Base-by-base conservation (phyloP, 768 basidiomycete genomes). In the Russula ochroleuca region DNA sequence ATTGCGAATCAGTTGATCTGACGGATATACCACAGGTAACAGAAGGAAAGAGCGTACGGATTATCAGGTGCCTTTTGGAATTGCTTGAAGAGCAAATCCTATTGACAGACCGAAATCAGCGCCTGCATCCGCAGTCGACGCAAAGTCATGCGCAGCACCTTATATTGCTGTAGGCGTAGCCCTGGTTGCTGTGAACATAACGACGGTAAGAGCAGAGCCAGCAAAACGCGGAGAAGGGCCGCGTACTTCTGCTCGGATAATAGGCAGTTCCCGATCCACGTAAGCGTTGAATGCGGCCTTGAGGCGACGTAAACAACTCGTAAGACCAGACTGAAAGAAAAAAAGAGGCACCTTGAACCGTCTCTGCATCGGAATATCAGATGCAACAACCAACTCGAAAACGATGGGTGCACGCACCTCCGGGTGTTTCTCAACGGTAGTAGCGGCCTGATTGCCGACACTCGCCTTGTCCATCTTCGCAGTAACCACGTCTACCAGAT, bases 41-140 rank as follows among this genome's bases (percentile, higher is more conserved):
- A 28, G 21, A 59, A 40, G 57, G 28, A 49, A 59, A n/a, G n/a
- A 1, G 74, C 88, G 72, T 76, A 95, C 94, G 94, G 91, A 75
- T 97, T 97, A 66, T 97, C 94, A 0, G 94, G 92, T 1, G 91
- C 87, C 75, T 97, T 98, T 75, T 97, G 92, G 85, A 98, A 98
- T 74, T 92, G 86, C 76, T 96, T 97, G 83, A 84, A 88, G 53
- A 97, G 76, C 54, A 94, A 76, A 64, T 98, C 94, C 84, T 93
- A 31, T 7, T 10, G 37, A 31, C 21, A 6, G 28, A 37, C 2
- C n/a, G 28, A 56, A 33, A 15, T 60, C 47, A 49, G 28, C 6
- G 6, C 14, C 21, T 56, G 33, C 7, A 41, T 37, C 14, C 21
- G 28, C 57, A 47, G 35, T 59, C 58, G 58, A 65, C 58, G 48